Base-by-base conservation (phyloP, 1,139 yeast genomes). In the Yamadazyma oceani region DNA sequence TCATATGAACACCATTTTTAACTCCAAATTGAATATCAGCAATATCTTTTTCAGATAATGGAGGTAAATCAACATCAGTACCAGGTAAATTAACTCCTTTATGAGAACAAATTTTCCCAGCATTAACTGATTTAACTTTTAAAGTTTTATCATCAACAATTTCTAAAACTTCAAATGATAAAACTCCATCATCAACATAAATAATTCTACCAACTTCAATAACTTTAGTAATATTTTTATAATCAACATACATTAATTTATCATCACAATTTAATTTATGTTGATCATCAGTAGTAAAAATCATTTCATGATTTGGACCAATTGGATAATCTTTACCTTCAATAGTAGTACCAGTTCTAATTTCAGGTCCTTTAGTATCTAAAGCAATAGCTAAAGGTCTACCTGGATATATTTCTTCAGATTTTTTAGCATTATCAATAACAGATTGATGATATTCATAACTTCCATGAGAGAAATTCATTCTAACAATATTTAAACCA, bases 361-460 rank as follows among this genome's bases (percentile, higher is more conserved):
- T 92, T 75, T 94, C 98, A 50, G 99, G 98, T 54, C 99, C 99
- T 80, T 92, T 94, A 65, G 98, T 94, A 69, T 92, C 99, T 58
- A 92, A 81, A 50, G 99, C 99, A 69, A 92, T 89, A 48, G 96
- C 97, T 60, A 92, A 78, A 39, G 97, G 98, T 75, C 97, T 86
- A 56, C 97, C 97, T 50, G 86, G 81, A 68, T 84, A 89, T 43
- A 84, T 66, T 66, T 82, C 82, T 70, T 87, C 97, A 44, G 97
- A 89, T 69, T 87, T 82, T 72, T 95, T 85, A 54, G 97, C 88
- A 63, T 92, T 90, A 78, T 92, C 97, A 67, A 92, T 74, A 56
- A 94, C 98, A 46, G 88, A 74, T 73, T 90, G 96, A 71, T 92
- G 98, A 80, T 92, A 92, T 58, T 87, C 96, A 72, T 94, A 82